Conservation (phyloP, 78 protist genomes). For the Dictyostelium firmibasis region DNA sequence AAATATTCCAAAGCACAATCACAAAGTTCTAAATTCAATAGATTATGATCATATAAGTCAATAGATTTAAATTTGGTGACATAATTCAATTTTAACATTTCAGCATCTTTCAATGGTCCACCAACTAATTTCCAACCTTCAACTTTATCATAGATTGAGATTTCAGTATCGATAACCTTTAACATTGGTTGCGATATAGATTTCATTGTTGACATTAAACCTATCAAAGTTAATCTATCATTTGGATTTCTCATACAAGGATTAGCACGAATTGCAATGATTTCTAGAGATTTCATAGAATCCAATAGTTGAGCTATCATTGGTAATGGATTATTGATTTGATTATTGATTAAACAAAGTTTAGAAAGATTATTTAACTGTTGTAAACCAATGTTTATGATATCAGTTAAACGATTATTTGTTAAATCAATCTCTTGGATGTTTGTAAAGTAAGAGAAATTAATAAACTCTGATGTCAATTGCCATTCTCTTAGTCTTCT, state of each 20-base stretch:
- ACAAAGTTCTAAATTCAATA: constrained; percentile 35
- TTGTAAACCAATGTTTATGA: constrained; percentile 37
- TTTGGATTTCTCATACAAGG: constrained; percentile 49
- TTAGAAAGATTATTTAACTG: not conserved
- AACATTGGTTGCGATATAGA: not conserved
- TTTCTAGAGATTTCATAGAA: constrained; percentile 26
- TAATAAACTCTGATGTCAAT: not conserved
- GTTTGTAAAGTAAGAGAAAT: constrained; percentile 19
- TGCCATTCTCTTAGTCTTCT: constrained; percentile 25
- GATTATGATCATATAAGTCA: constrained; percentile 10
- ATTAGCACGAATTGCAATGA: constrained; percentile 61
- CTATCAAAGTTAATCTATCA: constrained; percentile 59
- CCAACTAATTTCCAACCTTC: constrained; percentile 73
- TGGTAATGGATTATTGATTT: constrained; percentile 20
- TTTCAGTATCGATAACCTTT: constrained; percentile 72
- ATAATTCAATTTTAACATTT: constrained; percentile 14
- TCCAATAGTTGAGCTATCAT: constrained; percentile 63
- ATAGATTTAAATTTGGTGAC: not conserved
- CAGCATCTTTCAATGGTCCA: constrained; percentile 33
- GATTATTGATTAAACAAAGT: constrained; percentile 29
- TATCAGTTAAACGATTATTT: constrained; percentile 29
- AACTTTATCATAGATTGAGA: constrained; percentile 62
- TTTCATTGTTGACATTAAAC: constrained; percentile 59
- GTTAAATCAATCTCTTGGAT: constrained; percentile 56
- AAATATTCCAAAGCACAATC: constrained; percentile 69